These are phyloP conservation scores for Lagerstroemia speciosa DNA, from an alignment of 345 rosid species.

Conservation along the genomic window DNA sequence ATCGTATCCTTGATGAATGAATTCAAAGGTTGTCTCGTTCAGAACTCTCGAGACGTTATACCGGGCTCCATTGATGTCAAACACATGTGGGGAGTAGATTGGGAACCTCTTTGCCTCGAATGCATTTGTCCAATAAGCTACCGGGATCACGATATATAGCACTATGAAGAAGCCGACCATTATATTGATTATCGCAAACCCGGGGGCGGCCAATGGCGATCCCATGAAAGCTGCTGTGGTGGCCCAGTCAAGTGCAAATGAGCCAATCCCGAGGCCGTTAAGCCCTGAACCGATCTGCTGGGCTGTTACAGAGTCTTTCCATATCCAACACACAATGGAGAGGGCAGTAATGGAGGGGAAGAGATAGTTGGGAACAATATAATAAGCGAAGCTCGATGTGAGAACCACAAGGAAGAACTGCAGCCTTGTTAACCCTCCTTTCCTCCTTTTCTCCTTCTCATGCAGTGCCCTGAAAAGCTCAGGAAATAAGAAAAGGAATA, in stretches of 20 bases:
- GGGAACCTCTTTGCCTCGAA: slow-evolving; percentile 13
- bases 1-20: slow-evolving; percentile 35
- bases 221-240: slow-evolving; percentile 27
- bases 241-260: slow-evolving; percentile 42
- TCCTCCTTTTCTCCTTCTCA: slow-evolving; percentile 25
- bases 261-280: slow-evolving; percentile 37
- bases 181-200: slow-evolving; percentile 20
- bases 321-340: slow-evolving; percentile 28
- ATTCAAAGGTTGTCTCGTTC: slow-evolving; percentile 33
- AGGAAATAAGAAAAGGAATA: background rate
- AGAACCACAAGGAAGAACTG: slow-evolving; percentile 32
- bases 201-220: slow-evolving; percentile 30
- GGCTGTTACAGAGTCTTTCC: slow-evolving; percentile 15
- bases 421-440: slow-evolving; percentile 26
- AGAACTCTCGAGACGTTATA: slow-evolving; percentile 47
- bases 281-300: slow-evolving; percentile 34
- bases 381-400: slow-evolving; percentile 26
- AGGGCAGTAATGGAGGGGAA: slow-evolving; percentile 21
- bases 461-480: slow-evolving; percentile 33
- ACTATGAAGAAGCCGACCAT: slow-evolving; percentile 6
- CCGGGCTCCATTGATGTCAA: background rate
- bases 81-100: background rate
- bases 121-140: slow-evolving; percentile 5
- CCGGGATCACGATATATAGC: slow-evolving; percentile 6
- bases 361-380: slow-evolving; percentile 25